These are phyloP conservation scores for Chlamydomonas eustigma DNA, from an alignment of 139 green algal genomes.

Conservation along the genomic window DNA sequence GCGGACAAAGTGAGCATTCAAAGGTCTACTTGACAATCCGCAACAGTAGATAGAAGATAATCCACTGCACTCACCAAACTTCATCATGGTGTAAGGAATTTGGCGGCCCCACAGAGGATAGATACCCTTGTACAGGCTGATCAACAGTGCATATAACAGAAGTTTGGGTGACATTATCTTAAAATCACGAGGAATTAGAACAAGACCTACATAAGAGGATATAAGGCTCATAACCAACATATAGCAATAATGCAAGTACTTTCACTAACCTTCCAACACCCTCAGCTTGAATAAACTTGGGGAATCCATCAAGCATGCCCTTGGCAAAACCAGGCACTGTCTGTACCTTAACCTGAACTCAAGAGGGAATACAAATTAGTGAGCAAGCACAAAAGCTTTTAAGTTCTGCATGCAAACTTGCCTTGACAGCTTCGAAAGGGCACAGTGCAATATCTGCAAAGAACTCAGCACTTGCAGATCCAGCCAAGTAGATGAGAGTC, in stretches of 20 bases:
- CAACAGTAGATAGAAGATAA: too few relatives aligned
- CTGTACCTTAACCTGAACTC: slow-evolving; percentile 88
- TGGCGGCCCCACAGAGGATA: slow-evolving; percentile 84
- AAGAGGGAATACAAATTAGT: too few relatives aligned
- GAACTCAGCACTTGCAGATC: slow-evolving; percentile 88
- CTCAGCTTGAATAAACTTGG: slow-evolving; percentile 75
- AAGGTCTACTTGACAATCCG: too few relatives aligned
- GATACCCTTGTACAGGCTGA: slow-evolving; percentile 84
- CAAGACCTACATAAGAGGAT: not conserved
- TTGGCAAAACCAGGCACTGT: slow-evolving; percentile 83
- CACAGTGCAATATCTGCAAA: slow-evolving; percentile 92
- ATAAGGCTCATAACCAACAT: too few relatives aligned
- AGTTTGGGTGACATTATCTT: not conserved
- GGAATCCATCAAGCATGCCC: slow-evolving; percentile 78
- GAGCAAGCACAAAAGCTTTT: too few relatives aligned
- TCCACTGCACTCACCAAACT: slow-evolving; percentile 85
- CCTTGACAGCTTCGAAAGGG: slow-evolving; percentile 94
- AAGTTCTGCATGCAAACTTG: too few relatives aligned
- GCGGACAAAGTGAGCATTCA: too few relatives aligned
- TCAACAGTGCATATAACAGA: not conserved
- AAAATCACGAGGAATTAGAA: not conserved
- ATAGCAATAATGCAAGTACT: too few relatives aligned
- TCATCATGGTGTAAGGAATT: slow-evolving; percentile 97
- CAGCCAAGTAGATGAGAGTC: slow-evolving; percentile 82
- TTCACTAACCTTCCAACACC: slow-evolving; percentile 47